These are phyloP conservation scores for Croton setiger DNA, from an alignment of 441 rosid genomes.

Conservation along the genomic window DNA sequence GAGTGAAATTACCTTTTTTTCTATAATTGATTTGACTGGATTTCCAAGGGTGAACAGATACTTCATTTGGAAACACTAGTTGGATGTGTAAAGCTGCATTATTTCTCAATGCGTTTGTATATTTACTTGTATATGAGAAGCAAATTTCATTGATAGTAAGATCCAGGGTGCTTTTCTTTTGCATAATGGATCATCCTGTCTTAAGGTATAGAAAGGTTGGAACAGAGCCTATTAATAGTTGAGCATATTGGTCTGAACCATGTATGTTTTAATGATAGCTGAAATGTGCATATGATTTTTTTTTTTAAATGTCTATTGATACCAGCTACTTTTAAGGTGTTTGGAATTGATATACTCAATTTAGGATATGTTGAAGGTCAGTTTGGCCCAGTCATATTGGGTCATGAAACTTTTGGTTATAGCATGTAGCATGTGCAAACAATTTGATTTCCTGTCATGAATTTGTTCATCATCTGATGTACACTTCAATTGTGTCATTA, in stretches of 20 bases:
- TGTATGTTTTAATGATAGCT: background rate
- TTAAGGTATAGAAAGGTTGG: background rate
- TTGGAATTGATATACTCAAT: background rate
- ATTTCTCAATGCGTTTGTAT: background rate
- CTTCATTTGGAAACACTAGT: background rate
- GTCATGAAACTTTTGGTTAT: no score
- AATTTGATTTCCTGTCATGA: background rate
- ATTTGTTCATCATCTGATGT: background rate
- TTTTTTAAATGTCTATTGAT: background rate
- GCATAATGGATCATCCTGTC: background rate
- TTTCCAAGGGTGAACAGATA: background rate
- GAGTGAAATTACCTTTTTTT: constrained; percentile 21
- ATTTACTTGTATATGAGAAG: constrained; percentile 5
- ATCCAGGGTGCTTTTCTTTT: background rate
- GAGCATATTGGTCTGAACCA: background rate
- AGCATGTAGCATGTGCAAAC: background rate
- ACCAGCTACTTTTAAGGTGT: background rate
- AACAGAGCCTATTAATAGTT: background rate
- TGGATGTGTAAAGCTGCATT: background rate
- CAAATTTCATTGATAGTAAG: background rate
- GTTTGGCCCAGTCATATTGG: background rate
- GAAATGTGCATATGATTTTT: background rate
- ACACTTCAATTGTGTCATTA: background rate
- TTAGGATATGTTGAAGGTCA: background rate
- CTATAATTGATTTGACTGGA: constrained; percentile 4